Evolutionary conservation across 129 eudicot species (phyloP).

Genomic region (Chrysanthemum lavandulifolium): DNA sequence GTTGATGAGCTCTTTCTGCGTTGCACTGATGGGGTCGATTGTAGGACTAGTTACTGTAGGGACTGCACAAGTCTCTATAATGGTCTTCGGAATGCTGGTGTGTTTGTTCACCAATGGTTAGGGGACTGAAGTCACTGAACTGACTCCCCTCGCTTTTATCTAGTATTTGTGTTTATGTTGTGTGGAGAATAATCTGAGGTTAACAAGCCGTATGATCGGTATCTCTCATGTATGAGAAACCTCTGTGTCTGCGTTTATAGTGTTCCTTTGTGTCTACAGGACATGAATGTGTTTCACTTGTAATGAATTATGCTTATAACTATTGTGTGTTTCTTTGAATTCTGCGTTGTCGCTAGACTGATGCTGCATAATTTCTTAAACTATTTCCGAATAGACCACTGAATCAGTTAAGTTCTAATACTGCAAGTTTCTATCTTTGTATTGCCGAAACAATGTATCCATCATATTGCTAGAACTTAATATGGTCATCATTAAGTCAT

Average conservation of each 20-base stretch:
- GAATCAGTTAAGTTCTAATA: no score
- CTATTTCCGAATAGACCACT: no score
- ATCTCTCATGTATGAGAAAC: conserved; percentile 29
- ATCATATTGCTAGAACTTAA: no score
- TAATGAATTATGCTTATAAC: conserved; percentile 17
- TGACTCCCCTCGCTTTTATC: neutral
- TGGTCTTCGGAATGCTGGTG: conserved; percentile 66
- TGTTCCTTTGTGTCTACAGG: conserved; percentile 16
- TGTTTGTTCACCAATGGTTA: conserved; percentile 69
- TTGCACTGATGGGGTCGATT: conserved; percentile 47
- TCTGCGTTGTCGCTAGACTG: neutral
- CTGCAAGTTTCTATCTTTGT: no score
- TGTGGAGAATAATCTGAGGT: conserved; percentile 47
- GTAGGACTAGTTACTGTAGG: conserved; percentile 38
- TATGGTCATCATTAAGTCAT: no score
- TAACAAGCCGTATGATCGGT: conserved; percentile 32
- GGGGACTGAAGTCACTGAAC: conserved; percentile 31
- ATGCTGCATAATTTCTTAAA: no score
- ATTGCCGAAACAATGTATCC: no score
- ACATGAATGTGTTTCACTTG: conserved; percentile 19
- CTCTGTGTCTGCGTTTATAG: conserved; percentile 27
- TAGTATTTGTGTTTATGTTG: neutral
- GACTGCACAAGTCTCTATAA: conserved; percentile 48
- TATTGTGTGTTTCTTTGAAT: conserved; percentile 18
- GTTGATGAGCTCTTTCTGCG: conserved; percentile 80